Conservation (phyloP, 2,329 filamentous ascomycete genomes). For the Aspergillus amoenus region DNA sequence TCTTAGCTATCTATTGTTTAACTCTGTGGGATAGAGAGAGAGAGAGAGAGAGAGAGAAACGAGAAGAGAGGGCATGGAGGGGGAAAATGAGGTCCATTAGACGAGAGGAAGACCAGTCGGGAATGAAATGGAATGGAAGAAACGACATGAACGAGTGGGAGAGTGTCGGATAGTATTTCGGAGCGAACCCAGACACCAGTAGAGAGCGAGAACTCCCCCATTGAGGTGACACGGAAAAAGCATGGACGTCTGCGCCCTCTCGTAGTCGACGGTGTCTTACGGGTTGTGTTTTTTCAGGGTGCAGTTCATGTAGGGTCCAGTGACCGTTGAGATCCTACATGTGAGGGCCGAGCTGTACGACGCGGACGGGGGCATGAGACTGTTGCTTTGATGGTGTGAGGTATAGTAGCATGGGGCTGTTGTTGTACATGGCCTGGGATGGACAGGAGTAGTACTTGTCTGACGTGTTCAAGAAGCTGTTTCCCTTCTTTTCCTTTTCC, state of each 20-base stretch:
- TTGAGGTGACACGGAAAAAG: background rate
- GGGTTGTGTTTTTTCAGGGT: background rate
- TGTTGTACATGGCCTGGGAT: background rate
- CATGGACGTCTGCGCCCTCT: background rate
- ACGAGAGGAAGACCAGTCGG: too few species aligned
- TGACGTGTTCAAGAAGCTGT: constrained; percentile 1
- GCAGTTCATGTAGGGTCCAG: background rate
- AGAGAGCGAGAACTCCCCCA: background rate
- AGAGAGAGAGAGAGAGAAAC: background rate
- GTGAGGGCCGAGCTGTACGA: background rate
- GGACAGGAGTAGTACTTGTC: background rate
- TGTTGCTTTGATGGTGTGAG: background rate
- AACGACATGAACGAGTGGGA: too few species aligned
- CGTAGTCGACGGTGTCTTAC: too few species aligned
- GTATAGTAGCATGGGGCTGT: background rate
- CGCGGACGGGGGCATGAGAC: background rate
- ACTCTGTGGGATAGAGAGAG: background rate
- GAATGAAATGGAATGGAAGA: too few species aligned
- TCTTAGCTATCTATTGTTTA: background rate
- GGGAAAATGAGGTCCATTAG: background rate
- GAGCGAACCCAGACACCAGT: background rate
- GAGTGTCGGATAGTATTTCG: background rate
- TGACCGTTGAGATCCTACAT: background rate
- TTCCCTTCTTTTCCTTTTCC: background rate
- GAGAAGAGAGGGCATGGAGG: background rate